A percentile compares a stretch with the other conserved stretches of the same genome.
Evolutionary conservation across 768 basidiomycete genomes (phyloP).

Genomic region (Lanmaoa rubissima): DNA sequence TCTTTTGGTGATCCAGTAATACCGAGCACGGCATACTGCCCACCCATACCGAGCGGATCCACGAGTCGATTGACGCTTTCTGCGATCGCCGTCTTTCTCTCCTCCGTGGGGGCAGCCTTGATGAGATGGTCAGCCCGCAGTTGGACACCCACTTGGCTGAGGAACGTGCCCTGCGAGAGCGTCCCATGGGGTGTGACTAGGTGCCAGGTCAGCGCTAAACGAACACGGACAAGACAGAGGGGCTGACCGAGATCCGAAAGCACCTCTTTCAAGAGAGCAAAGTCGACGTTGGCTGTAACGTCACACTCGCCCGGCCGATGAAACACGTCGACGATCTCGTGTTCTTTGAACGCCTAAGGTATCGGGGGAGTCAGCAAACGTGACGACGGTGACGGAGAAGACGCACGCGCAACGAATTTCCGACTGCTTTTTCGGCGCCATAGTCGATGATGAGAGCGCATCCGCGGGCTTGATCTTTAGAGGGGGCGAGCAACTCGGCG

Average conservation of each 20-base stretch:
- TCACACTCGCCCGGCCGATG: conserved; percentile 84
- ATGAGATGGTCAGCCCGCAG: conserved; percentile 64
- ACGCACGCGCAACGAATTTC: conserved; percentile 79
- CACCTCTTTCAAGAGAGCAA: conserved; percentile 81
- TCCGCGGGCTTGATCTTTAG: conserved; percentile 29
- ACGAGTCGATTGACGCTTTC: conserved; percentile 69
- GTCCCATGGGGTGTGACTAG: conserved; percentile 58
- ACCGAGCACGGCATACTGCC: conserved; percentile 81
- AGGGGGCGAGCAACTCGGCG: conserved; percentile 53
- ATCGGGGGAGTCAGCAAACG: neutral
- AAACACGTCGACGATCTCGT: conserved; percentile 83
- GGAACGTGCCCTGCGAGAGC: conserved; percentile 72
- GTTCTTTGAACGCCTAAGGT: conserved; percentile 82
- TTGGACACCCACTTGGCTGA: conserved; percentile 72
- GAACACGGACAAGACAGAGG: neutral
- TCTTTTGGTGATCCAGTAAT: conserved; percentile 27
- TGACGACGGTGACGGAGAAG: accelerated
- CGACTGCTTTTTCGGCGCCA: conserved; percentile 68
- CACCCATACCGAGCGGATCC: conserved; percentile 82
- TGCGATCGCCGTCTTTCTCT: conserved; percentile 51
- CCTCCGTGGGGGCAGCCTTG: conserved; percentile 46
- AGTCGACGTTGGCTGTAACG: conserved; percentile 96
- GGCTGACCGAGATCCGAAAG: conserved; percentile 60
- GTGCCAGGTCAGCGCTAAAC: conserved; percentile 4
- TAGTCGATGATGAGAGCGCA: conserved; percentile 89